These are phyloP conservation scores for Arbutus unedo DNA, from an alignment of 148 eudicot species.

Conservation along the genomic window DNA sequence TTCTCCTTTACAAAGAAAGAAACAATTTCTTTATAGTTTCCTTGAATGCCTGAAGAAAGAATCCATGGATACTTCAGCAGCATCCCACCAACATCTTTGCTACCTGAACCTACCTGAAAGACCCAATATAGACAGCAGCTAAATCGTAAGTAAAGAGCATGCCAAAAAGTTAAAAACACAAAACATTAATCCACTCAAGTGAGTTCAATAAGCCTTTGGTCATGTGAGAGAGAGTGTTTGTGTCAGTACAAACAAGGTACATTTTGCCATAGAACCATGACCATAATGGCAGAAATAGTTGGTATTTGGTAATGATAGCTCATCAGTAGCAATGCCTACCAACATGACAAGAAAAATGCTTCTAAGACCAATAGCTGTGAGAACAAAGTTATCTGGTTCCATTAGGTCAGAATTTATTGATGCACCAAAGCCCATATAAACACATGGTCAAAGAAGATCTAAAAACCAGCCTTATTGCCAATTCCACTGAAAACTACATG, in stretches of 20 bases:
- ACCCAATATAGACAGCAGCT: background rate
- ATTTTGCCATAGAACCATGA: no score
- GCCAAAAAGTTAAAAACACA: conserved; percentile 6
- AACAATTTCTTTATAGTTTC: conserved; percentile 47
- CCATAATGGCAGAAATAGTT: background rate
- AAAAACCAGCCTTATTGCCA: background rate
- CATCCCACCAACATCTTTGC: conserved; percentile 46
- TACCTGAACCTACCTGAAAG: conserved; percentile 48
- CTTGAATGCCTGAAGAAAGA: conserved; percentile 57
- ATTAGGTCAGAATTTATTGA: background rate
- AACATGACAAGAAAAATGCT: background rate
- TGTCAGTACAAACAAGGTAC: background rate
- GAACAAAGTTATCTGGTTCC: background rate
- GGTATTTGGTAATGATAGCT: background rate
- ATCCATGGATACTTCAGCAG: conserved; percentile 88
- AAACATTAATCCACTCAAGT: background rate
- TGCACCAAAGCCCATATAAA: background rate
- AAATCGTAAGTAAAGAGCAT: background rate
- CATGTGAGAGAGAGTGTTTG: background rate
- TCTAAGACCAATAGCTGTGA: background rate
- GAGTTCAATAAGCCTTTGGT: background rate
- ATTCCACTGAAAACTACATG: background rate
- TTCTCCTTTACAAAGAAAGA: conserved; percentile 52
- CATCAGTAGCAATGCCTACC: background rate
- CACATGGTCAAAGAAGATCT: background rate